phyloP scores from a whole-genome alignment of 2,329 filamentous ascomycete genomes.

The Lasiodiplodia theobromae region DNA sequence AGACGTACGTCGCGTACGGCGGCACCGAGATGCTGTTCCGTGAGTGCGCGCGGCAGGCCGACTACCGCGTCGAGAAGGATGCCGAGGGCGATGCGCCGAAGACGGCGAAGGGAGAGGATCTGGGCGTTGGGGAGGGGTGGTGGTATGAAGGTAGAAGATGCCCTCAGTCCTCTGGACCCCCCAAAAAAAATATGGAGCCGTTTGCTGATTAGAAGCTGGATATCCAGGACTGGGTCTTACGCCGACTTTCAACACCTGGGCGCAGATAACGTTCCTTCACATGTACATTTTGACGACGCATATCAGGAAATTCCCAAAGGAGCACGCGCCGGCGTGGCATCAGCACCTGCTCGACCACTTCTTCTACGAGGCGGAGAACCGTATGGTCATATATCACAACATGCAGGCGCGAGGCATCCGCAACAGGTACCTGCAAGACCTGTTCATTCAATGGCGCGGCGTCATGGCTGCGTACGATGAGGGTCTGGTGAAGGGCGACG shows the following conservation, averaged over 20 bases:
- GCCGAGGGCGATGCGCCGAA: conserved; percentile 73
- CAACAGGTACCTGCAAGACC: conserved; percentile 76
- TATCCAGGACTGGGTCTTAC: conserved; percentile 73
- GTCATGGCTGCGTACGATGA: conserved; percentile 85
- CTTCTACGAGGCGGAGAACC: conserved; percentile 86
- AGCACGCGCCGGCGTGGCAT: conserved; percentile 77
- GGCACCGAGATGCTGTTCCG: conserved; percentile 81
- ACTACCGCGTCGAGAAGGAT: conserved; percentile 76
- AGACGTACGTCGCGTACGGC: conserved; percentile 80
- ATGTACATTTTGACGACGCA: conserved; percentile 90
- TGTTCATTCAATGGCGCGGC: conserved; percentile 93
- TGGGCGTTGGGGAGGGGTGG: conserved; percentile 76
- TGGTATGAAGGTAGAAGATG: conserved; percentile 76
- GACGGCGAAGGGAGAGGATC: conserved; percentile 79
- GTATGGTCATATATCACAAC: conserved; percentile 82
- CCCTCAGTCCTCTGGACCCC: too few species aligned
- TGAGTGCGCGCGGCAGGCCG: conserved; percentile 73
- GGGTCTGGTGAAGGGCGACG: conserved; percentile 77
- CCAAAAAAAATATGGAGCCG: background rate
- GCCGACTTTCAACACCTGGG: conserved; percentile 94
- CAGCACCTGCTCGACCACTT: conserved; percentile 94
- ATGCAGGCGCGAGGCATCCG: conserved; percentile 62
- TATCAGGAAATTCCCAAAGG: conserved; percentile 76
- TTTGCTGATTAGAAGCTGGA: background rate
- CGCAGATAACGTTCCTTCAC: conserved; percentile 94